A percentile compares a stretch with the other conserved stretches of the same genome.
Evolutionary conservation across 1,139 yeast species (phyloP).

Genomic region (Lodderomyces metapsilosis): DNA sequence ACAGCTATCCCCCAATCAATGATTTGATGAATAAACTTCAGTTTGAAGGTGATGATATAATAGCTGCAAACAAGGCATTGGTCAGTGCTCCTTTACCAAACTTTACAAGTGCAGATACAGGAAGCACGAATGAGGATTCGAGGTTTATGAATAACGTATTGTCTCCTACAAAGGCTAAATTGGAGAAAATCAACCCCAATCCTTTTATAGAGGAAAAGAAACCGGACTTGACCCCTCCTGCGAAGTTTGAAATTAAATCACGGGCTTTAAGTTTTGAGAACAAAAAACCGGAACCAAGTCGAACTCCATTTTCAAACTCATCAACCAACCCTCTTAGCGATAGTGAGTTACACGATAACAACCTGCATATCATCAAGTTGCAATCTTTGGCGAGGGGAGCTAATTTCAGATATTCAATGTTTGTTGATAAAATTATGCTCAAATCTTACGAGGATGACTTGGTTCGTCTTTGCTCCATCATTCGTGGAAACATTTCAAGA

Average conservation of each 20-base stretch:
- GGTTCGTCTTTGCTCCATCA: conserved; percentile 31
- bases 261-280: neutral
- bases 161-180: conserved; percentile 8
- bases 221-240: neutral
- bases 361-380: conserved; percentile 34
- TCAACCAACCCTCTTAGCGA: neutral
- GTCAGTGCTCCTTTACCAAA: conserved; percentile 64
- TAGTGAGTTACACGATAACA: neutral
- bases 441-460: conserved; percentile 53
- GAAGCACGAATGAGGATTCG: conserved; percentile 18
- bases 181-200: conserved; percentile 10
- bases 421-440: conserved; percentile 59
- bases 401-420: conserved; percentile 57
- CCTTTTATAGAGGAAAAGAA: conserved; percentile 13
- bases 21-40: conserved; percentile 61
- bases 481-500: conserved; percentile 42
- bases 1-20: conserved; percentile 60
- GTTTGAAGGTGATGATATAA: conserved; percentile 67
- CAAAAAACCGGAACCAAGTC: neutral
- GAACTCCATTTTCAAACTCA: neutral
- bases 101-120: conserved; percentile 48
- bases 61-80: conserved; percentile 64
- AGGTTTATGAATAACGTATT: conserved; percentile 26
- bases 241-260: neutral
- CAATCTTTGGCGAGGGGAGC: conserved; percentile 71